Percentiles rank a stretch among this genome's conserved stretches.
These are phyloP conservation scores for Gloeophyllum trabeum DNA, from an alignment of 768 basidiomycete species.

Conservation along the genomic window DNA sequence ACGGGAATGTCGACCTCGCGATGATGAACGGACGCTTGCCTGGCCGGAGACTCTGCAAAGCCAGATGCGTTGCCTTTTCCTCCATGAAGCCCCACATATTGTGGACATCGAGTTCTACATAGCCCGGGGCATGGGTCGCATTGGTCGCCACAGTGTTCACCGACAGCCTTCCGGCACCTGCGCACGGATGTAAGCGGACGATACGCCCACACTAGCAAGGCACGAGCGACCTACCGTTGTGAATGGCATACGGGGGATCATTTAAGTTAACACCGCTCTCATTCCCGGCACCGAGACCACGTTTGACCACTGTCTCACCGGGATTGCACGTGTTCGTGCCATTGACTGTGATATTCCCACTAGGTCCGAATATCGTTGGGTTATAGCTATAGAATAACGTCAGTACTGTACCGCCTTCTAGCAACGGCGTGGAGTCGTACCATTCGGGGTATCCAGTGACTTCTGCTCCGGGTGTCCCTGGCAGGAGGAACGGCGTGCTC, in stretches of 20 bases:
- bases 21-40: slow-evolving; percentile 64
- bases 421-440: slow-evolving; percentile 18
- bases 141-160: slow-evolving; percentile 54
- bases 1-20: slow-evolving; percentile 58
- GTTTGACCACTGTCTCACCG: slow-evolving; percentile 20
- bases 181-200: slow-evolving; percentile 3
- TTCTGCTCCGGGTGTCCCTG: slow-evolving; percentile 40
- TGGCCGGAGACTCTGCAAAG: slow-evolving; percentile 38
- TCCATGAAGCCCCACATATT: slow-evolving; percentile 68
- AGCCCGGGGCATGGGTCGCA: slow-evolving; percentile 55
- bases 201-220: background rate
- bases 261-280: slow-evolving; percentile 39
- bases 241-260: slow-evolving; percentile 55
- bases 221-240: slow-evolving; percentile 41
- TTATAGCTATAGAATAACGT: slow-evolving; percentile 37
- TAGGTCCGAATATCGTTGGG: slow-evolving; percentile 45
- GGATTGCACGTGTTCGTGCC: slow-evolving; percentile 43
- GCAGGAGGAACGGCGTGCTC: slow-evolving; percentile 40
- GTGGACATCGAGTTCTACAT: slow-evolving; percentile 55
- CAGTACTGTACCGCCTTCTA: background rate
- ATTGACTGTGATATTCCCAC: slow-evolving; percentile 67
- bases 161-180: slow-evolving; percentile 43
- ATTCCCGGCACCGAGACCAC: slow-evolving; percentile 39
- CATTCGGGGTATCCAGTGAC: slow-evolving; percentile 61
- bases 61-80: slow-evolving; percentile 51